Evolutionary conservation across 768 basidiomycete species (phyloP), one percentile per base, ranked within the genome.

Genomic region (Naganishia randhawae): DNA sequence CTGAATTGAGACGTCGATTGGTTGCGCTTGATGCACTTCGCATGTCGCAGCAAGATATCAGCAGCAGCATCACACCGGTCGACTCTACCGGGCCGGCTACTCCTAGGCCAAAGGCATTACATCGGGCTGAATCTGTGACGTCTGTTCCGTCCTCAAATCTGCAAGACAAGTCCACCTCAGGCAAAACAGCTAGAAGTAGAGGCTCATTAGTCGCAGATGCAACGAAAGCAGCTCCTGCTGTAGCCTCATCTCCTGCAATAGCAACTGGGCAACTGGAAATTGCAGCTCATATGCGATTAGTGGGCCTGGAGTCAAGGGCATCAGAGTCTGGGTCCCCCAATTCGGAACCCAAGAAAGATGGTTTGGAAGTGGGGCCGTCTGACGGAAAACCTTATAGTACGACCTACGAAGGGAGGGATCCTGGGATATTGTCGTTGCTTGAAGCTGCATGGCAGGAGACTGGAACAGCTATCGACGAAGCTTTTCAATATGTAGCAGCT

Each of bases 151-250:
- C 66, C 3, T 57, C 66, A 31, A 61, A 37, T 42, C 10, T 67
- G 17, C 66, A 67, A 50, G 66, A 61, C 19, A 42, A 50, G 17
- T 53, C 65, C 10, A 50, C 37, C 8, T 51, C 50, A 27, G 41
- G 42, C 19, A 41, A 25, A n/a, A 42, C 53, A 7, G 53, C 42
- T 29, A 53, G 66, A 13, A 70, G 65, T 31, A 50, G 53, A 27
- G 54, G 54, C 7, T 53, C 65, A 11, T 50, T 66, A n/a, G 61
- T 54, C 1, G 53, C 55, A 14, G 91, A 92, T 71, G 85, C 87
- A 0, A 87, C 87, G 71, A 94, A 95, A 75, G 93, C 90, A 4
- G 90, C 91, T 0, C 90, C 96, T 31, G 91, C 93, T 4, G 82
- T 98, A 45, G 93, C 90, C 1, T 89, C 92, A 2, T 90, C 90